Percentiles rank a stretch among this genome's conserved stretches.
These are phyloP conservation scores for Fusarium secorum DNA, from an alignment of 2,329 filamentous ascomycete species.

Conservation along the genomic window DNA sequence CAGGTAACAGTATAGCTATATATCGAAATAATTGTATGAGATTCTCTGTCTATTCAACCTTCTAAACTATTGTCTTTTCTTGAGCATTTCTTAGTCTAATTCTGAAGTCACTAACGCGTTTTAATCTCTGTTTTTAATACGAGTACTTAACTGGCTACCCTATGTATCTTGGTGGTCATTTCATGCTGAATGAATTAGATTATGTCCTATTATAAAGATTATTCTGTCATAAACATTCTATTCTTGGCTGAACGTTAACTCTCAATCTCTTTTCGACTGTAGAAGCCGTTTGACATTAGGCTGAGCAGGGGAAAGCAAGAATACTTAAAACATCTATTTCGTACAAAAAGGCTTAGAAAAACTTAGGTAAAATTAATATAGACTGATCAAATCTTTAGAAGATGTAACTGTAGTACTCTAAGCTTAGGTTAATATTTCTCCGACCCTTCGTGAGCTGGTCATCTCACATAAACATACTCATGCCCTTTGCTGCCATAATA, in stretches of 20 bases:
- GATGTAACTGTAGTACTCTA: too few species aligned
- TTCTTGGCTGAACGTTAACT: accelerated
- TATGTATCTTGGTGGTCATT: accelerated
- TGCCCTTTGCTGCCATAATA: neutral
- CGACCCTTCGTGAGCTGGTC: neutral
- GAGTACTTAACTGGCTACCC: neutral
- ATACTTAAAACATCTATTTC: too few species aligned
- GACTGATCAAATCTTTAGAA: neutral
- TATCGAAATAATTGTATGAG: neutral
- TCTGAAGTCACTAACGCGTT: too few species aligned
- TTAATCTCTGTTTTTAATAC: neutral
- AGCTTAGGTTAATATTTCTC: neutral
- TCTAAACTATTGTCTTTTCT: neutral
- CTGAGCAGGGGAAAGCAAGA: neutral
- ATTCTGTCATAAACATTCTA: accelerated
- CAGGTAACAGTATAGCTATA: neutral
- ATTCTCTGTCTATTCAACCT: too few species aligned
- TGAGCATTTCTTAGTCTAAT: neutral
- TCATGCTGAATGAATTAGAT: accelerated
- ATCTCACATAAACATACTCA: neutral
- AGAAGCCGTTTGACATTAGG: neutral
- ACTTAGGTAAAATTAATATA: neutral
- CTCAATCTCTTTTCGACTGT: neutral
- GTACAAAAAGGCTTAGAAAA: neutral
- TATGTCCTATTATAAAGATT: neutral